Evolutionary conservation across 2,329 filamentous ascomycete genomes (phyloP).

Genomic region (Calonectria montana): DNA sequence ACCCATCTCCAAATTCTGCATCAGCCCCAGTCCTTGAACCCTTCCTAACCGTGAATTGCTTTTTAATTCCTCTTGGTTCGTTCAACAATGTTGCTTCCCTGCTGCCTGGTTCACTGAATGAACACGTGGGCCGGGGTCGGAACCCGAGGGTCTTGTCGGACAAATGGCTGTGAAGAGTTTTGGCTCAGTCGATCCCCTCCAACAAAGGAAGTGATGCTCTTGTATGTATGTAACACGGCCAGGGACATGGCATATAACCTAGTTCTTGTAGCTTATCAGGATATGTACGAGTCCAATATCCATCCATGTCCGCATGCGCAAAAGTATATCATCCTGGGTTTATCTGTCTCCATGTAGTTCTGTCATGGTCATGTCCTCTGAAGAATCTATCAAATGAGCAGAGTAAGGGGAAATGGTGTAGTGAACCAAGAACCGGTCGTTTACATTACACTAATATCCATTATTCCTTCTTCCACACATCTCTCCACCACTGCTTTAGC

Average conservation of each 20-base stretch:
- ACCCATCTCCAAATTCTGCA: conserved; percentile 10
- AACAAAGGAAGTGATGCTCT: neutral
- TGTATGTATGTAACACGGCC: neutral
- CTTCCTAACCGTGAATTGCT: neutral
- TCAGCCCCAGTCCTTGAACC: neutral
- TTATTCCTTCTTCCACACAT: conserved; percentile 68
- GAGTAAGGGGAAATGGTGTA: neutral
- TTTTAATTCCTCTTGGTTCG: neutral
- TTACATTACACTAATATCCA: neutral
- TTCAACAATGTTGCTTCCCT: neutral
- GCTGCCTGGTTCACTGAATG: neutral
- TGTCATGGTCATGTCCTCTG: too few relatives aligned
- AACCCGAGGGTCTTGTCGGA: conserved; percentile 4
- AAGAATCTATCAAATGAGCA: too few relatives aligned
- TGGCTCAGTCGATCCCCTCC: neutral
- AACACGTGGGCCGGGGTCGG: conserved; percentile 16
- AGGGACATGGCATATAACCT: neutral
- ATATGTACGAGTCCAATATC: neutral
- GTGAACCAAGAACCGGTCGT: neutral
- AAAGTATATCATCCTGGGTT: neutral
- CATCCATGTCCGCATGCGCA: neutral
- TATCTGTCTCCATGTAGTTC: neutral
- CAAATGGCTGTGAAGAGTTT: conserved; percentile 15
- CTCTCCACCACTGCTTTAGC: conserved; percentile 88
- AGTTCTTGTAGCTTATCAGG: neutral